Base-by-base conservation (phyloP, 1,139 yeast genomes). In the Arxiozyma bovina region DNA sequence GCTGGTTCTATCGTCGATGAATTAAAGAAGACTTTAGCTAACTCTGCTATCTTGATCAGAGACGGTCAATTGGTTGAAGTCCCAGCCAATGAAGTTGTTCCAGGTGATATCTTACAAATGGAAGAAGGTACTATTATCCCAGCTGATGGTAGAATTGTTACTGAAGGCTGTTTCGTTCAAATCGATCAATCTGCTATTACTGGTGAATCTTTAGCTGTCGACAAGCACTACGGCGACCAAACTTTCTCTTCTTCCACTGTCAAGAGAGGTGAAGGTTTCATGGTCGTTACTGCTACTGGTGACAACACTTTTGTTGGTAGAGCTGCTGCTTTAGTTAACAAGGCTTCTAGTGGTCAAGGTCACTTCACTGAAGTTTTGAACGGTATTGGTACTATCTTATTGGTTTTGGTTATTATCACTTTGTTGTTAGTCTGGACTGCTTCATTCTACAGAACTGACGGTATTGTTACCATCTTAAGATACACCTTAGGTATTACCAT, bases 121-220 rank as follows among this genome's bases (percentile, higher is more conserved):
- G 96, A 89, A 80, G 96, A 88, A 72, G 96, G 96, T 85, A 79
- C 85, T 68, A 95, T 88, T 69, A 86, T 89, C 68, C 96, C 96
- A 71, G 90, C 97, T 62, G 98, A 91, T 77, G 97, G 96, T 77
- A 83, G 96, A 75, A 77, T 90, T 65, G 88, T 90, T 62, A 80
- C 95, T 64, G 95, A 88, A 74, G 95, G 85, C 70, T 81, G 87
- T 73, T 83, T 86, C 78, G 77, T 90, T 70, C 97, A 90, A 78
- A 86, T 90, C 70, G 98, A 91, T 78, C 97, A 91, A 79, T 90
- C 97, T 69, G 96, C 97, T 69, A 87, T 91, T 71, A 91, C 98
- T 70, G 98, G 98, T 83, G 98, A 91, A 78, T 90, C 97, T 62
- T 78, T 91, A 67, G 96, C 97, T 70, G 96, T 86, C 66, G 96